Evolutionary conservation across 768 basidiomycete genomes (phyloP).

Genomic region (Russula emetica): DNA sequence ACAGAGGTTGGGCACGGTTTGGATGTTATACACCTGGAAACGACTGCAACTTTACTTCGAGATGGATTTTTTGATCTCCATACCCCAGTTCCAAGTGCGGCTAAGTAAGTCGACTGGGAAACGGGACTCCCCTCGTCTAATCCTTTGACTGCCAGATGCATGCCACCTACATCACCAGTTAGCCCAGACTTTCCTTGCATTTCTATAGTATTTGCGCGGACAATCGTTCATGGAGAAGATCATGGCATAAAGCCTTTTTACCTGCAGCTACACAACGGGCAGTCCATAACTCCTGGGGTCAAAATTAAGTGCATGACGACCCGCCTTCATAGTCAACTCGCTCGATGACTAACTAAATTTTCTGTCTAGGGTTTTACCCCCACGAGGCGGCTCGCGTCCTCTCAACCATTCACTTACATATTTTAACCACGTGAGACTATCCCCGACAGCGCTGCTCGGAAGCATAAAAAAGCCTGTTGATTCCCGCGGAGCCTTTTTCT

Average conservation of each 20-base stretch:
- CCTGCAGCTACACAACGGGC: conserved; percentile 40
- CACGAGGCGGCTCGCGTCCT: conserved; percentile 29
- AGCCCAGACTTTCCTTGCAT: conserved; percentile 33
- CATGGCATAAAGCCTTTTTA: conserved; percentile 41
- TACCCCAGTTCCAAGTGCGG: conserved; percentile 36
- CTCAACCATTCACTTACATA: conserved; percentile 37
- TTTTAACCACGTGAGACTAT: conserved; percentile 34
- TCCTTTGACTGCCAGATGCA: conserved; percentile 34
- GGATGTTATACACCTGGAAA: conserved; percentile 42
- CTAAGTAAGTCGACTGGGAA: conserved; percentile 36
- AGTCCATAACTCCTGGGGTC: conserved; percentile 38
- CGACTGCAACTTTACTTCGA: conserved; percentile 39
- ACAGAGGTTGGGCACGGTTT: conserved; percentile 49
- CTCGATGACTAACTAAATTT: neutral
- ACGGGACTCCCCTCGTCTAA: neutral
- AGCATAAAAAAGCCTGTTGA: conserved; percentile 18
- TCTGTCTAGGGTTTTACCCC: conserved; percentile 17
- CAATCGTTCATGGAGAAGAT: conserved; percentile 37
- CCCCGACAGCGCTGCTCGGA: conserved; percentile 32
- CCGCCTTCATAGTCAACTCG: neutral
- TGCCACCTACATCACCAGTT: conserved; percentile 43
- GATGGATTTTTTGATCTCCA: conserved; percentile 40
- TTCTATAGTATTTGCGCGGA: conserved; percentile 41
- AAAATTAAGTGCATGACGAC: conserved; percentile 29
- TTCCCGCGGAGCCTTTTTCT: conserved; percentile 24